A percentile compares a stretch with the other conserved stretches of the same genome.
These are phyloP conservation scores for Immersiella caudata DNA, from an alignment of 495 filamentous ascomycete species.

Conservation along the genomic window DNA sequence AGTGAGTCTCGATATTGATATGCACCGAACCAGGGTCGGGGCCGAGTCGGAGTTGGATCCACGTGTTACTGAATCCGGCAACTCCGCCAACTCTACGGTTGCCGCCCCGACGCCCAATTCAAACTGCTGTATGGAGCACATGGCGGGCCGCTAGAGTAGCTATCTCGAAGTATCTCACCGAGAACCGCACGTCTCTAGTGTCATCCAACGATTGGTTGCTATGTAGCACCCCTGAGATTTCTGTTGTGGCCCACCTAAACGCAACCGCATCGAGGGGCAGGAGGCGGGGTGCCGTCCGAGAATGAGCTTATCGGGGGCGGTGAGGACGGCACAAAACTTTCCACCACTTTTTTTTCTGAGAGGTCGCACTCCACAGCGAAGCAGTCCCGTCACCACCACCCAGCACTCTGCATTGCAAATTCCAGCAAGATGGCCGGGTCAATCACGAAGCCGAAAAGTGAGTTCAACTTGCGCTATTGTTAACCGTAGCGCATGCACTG, in stretches of 20 bases:
- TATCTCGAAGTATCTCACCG: neutral
- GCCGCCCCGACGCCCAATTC: constrained; percentile 5
- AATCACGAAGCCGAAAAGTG: constrained; percentile 58
- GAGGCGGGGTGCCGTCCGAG: constrained; percentile 24
- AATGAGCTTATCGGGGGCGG: constrained; percentile 42
- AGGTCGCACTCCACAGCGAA: neutral
- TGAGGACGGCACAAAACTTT: constrained; percentile 42
- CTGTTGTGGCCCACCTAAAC: neutral
- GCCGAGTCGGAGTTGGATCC: constrained; percentile 8
- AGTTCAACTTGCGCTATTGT: constrained; percentile 20
- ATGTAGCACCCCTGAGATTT: neutral
- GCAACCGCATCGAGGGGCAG: neutral
- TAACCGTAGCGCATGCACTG: neutral
- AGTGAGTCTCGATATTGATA: neutral
- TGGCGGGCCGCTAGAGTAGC: neutral
- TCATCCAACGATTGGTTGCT: neutral
- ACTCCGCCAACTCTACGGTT: constrained; percentile 18
- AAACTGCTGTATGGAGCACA: constrained; percentile 2
- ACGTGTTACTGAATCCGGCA: constrained; percentile 20
- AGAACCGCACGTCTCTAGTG: neutral
- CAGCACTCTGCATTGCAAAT: constrained; percentile 9
- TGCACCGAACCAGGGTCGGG: neutral
- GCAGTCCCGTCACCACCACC: neutral
- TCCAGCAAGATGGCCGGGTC: constrained; percentile 46
- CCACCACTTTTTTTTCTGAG: constrained; percentile 36